Evolutionary conservation across 768 basidiomycete genomes (phyloP).

Genomic region (Hydnomerulius pinastri): DNA sequence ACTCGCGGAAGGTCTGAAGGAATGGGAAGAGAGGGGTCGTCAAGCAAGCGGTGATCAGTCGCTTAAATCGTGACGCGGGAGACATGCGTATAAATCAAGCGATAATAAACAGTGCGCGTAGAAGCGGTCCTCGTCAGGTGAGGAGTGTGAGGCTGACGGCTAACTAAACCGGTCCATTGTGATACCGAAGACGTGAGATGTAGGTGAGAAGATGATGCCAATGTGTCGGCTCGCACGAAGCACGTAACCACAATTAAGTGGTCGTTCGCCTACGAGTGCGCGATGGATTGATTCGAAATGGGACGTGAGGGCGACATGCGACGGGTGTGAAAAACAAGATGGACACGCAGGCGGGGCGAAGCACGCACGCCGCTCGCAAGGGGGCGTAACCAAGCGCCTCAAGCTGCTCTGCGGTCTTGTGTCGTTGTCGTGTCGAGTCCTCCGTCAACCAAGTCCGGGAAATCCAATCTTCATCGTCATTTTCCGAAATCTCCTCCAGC

Average conservation of each 20-base stretch:
- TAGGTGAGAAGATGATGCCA: constrained; percentile 49
- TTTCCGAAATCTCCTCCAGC: constrained; percentile 33
- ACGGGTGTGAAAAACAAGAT: constrained; percentile 43
- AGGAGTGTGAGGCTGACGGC: constrained; percentile 19
- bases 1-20: constrained; percentile 18
- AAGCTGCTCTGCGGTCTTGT: constrained; percentile 66
- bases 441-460: constrained; percentile 53
- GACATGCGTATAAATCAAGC: constrained; percentile 39
- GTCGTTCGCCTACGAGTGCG: constrained; percentile 71
- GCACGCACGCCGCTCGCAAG: constrained; percentile 51
- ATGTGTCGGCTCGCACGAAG: constrained; percentile 78
- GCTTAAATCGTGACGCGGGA: constrained; percentile 32
- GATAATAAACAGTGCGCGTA: constrained; percentile 45
- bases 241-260: constrained; percentile 82
- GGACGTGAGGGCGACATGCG: constrained; percentile 45
- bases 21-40: constrained; percentile 17
- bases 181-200: constrained; percentile 22
- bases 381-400: constrained; percentile 55
- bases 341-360: constrained; percentile 54
- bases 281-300: constrained; percentile 54
- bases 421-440: constrained; percentile 60
- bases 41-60: constrained; percentile 50
- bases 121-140: constrained; percentile 25
- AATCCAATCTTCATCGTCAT: constrained; percentile 52
- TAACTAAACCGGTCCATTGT: constrained; percentile 25